Evolutionary conservation across 225 moss, liverwort and hornwort species (phyloP), one percentile per base, ranked within the genome.

Genomic region (Pseudoscleropodium purum): DNA sequence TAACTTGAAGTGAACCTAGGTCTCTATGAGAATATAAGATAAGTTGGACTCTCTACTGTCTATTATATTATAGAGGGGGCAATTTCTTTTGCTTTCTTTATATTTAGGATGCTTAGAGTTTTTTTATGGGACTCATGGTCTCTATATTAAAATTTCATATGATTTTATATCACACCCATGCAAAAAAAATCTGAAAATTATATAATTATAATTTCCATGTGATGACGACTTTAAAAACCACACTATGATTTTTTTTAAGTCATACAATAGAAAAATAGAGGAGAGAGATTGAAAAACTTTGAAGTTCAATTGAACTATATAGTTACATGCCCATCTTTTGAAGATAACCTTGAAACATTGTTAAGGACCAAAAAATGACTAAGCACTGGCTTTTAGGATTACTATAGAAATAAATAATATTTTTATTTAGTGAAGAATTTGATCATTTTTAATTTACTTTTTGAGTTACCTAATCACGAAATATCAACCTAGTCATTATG

Each of bases 61-160:
- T 68, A 47, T 47, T 47, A 47, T 47, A 69, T 7, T 3, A n/a
- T 0, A 13, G 0, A 24, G 13, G 1, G 7, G 7, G 7, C 4
- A 69, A 24, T 7, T 39, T n/a, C n/a, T n/a, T 69, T 69, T 3
- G 9, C 2, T n/a, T 39, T 24, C 13, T n/a, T 23, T n/a, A 69
- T 69, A n/a, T 4, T n/a, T 13, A 2, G 24, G 2, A 69, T 4
- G 4, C 7, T 13, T n/a, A 39, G 0, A 69, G 0, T 11, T n/a
- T 68, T 69, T 68, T 69, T 13, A 24, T 39, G 4, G 2, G n/a
- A 69, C 7, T 6, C 2, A n/a, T 13, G 6, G 67, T 20, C 11
- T 37, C 11, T 68, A 11, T 20, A 67, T 20, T 67, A 67, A 37
- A 37, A 20, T 36, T 0, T 36, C 11, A 67, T 11, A 2, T 34